These are phyloP conservation scores for Xylariales sp. DNA, from an alignment of 2,329 filamentous ascomycete species.

Conservation along the genomic window DNA sequence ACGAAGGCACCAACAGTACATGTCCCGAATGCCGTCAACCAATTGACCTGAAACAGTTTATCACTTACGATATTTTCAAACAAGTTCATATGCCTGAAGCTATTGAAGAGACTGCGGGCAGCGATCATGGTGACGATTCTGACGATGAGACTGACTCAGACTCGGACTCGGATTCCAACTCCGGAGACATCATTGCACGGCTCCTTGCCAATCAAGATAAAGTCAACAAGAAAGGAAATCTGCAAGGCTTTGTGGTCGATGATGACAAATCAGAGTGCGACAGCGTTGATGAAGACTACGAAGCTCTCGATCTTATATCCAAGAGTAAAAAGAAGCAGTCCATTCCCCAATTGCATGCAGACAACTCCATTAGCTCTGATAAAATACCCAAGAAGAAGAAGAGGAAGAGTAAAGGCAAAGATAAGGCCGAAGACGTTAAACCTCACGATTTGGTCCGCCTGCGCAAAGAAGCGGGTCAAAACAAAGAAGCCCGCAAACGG, in stretches of 20 bases:
- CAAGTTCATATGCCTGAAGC: constrained; percentile 66
- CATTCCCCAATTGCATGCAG: constrained; percentile 21
- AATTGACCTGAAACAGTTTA: constrained; percentile 65
- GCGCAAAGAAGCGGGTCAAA: constrained; percentile 63
- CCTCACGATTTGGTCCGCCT: constrained; percentile 36
- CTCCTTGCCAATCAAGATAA: constrained; percentile 26
- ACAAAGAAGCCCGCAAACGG: constrained; percentile 57
- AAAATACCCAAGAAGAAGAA: constrained; percentile 33
- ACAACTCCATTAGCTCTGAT: constrained; percentile 24
- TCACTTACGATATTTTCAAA: constrained; percentile 70
- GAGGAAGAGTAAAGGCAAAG: constrained; percentile 37
- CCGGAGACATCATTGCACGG: constrained; percentile 5
- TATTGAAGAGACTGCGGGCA: constrained; percentile 23
- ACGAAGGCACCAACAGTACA: constrained; percentile 52
- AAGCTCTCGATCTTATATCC: constrained; percentile 34
- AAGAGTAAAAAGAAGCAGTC: constrained; percentile 11
- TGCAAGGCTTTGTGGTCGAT: constrained; percentile 25
- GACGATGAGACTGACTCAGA: constrained; percentile 28
- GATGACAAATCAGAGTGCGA: constrained; percentile 15
- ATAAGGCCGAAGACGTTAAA: constrained; percentile 34
- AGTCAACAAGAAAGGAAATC: constrained; percentile 24
- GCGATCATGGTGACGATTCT: constrained; percentile 31
- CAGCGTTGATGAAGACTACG: constrained; percentile 23
- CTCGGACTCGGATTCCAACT: constrained; percentile 13
- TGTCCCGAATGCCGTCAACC: constrained; percentile 73